Base-by-base conservation (phyloP, 352 stramenopile species). In the Phytophthora tentaculata region DNA sequence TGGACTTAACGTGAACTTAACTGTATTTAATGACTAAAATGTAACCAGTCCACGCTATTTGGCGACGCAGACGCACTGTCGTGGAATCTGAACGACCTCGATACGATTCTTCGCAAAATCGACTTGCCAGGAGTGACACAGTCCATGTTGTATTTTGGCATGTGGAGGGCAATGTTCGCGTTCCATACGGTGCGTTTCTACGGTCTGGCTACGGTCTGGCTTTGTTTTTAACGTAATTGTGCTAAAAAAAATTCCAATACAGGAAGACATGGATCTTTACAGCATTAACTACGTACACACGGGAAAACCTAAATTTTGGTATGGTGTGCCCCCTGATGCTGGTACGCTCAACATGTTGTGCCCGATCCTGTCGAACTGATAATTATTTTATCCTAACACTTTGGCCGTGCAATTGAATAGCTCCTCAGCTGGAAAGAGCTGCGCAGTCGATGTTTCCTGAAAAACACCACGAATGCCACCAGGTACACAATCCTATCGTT, bases 221-320 rank as follows among this genome's bases (percentile, higher is more conserved):
- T 22, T 56, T 8, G 17, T 24, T 62, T 20, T n/a, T n/a, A n/a
- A n/a, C n/a, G n/a, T n/a, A n/a, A n/a, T 43, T 20, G 10, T 37
- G 24, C 22, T 4, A 10, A 5, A 23, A 54, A 58, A 39, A 45
- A 9, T 13, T 62, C 28, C 2, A 59, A 57, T 29, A 35, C 43
- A 92, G 84, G 94, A 98, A 73, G 94, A 98, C 66, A 96, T 98
- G 80, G 94, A 98, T 66, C 69, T 98, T 7, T 97, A 92, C 75
- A 97, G 88, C 48, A 97, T 98, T 70, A 98, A 98, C 76, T 98
- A 97, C 69, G 43, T 98, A 12, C 94, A 98, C 79, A 90, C 77
- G 9, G 94, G 94, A 39, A 94, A 91, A 20, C 89, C 92, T 48
- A 98, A 98, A 76, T 96, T 96, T 68, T 98, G 94, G 94, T 98